Conservation (phyloP, 371 early-diverging fungal species). For the Apophysomyces trapeziformis region DNA sequence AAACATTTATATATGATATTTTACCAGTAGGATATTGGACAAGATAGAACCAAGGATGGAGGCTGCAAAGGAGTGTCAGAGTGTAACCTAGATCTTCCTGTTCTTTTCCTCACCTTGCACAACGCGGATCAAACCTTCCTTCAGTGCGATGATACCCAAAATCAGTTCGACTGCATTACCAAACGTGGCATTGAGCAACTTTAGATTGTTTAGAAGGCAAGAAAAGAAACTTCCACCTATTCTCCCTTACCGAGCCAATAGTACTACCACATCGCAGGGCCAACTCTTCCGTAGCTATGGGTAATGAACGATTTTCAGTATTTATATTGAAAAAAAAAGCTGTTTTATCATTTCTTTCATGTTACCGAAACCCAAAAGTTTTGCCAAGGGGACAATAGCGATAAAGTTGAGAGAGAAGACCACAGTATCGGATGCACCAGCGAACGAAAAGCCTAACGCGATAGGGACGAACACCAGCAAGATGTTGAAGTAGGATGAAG, state of each 20-base stretch:
- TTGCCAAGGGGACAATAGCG: constrained; percentile 92
- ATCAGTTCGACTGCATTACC: constrained; percentile 88
- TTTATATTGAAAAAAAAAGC: background rate
- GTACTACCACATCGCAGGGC: constrained; percentile 48
- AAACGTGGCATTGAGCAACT: constrained; percentile 49
- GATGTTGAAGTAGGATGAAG: constrained; percentile 65
- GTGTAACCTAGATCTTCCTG: background rate
- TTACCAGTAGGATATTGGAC: constrained; percentile 76
- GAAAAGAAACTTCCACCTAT: constrained; percentile 5
- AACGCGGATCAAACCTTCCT: constrained; percentile 76
- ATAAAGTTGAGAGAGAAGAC: constrained; percentile 87
- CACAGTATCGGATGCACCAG: constrained; percentile 64
- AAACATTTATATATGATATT: background rate
- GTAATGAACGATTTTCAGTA: background rate
- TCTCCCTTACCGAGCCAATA: constrained; percentile 26
- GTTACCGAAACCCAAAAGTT: constrained; percentile 58
- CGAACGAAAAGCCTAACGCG: constrained; percentile 63
- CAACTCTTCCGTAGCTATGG: constrained; percentile 51
- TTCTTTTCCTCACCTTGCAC: constrained; percentile 65
- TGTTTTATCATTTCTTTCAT: background rate
- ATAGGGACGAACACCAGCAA: constrained; percentile 79
- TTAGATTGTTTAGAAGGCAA: constrained; percentile 1
- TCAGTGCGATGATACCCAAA: constrained; percentile 83
- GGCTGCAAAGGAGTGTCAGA: constrained; percentile 32
- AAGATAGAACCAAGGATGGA: constrained; percentile 85